Evolutionary conservation across 768 basidiomycete genomes (phyloP), one percentile per base, ranked within the genome.

Genomic region (Rhizopogon sp.): DNA sequence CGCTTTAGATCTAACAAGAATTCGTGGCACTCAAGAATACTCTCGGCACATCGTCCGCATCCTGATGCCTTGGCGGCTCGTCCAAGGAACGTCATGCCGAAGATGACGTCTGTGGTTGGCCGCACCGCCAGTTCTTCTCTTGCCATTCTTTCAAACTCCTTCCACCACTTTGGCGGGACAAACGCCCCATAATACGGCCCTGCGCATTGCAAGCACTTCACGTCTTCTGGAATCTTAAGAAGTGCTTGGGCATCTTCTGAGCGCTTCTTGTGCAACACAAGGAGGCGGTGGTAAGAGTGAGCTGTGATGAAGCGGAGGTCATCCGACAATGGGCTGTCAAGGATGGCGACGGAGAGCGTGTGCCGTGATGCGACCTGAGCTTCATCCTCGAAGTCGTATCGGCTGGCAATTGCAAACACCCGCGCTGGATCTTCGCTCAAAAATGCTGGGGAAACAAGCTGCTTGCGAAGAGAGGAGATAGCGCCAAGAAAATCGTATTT

Each of bases 171-270:
- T 20, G 88, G 88, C 5, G 76, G 74, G 6, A 72, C 71, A 55
- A 80, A 72, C 50, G 75, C 70, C 2, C 75, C 70, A 67, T 72
- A 73, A 54, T 64, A 67, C 13, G 70, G 62, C 66, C 81, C 80
- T 41, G 85, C 87, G 61, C 86, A 90, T 56, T 84, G 80, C 72
- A 83, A 78, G 68, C 88, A 89, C 66, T 81, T 81, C 59, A 85
- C 62, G 35, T 79, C 74, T 3, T 76, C 73, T 0, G 79, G 70
- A n/a, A 72, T 64, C 55, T 73, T 68, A 6, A 88, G 65, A 41
- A 83, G 66, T 9, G 71, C 72, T 31, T 73, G 68, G 2, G 84
- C 83, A 2, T 78, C 76, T 7, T 70, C 64, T 1, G 76, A 74
- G 6, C 87, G 83, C 13, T 70, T 70, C 28, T 75, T 77, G 60